Evolutionary conservation across 305 asterid genomes (phyloP).

Genomic region (Fraxinus baroniana): DNA sequence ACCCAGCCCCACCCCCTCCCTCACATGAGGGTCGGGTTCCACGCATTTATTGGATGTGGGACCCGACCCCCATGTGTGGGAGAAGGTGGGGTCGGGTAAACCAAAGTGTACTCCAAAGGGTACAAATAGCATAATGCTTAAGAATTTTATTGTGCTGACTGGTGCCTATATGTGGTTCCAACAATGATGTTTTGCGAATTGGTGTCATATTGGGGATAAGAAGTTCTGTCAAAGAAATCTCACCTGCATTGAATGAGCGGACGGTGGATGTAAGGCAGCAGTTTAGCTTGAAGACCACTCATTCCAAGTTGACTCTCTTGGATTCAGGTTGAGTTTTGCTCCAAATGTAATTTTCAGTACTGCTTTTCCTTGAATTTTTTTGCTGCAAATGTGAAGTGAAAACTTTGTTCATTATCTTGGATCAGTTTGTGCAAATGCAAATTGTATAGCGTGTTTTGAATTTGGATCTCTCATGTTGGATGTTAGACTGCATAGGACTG

Average conservation of each 20-base stretch:
- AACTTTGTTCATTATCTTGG: neutral
- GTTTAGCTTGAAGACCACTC: neutral
- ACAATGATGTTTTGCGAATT: neutral
- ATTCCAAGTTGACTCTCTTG: neutral
- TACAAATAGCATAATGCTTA: too few relatives aligned
- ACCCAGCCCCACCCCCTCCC: too few relatives aligned
- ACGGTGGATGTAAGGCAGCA: neutral
- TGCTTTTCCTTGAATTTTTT: neutral
- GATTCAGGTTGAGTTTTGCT: neutral
- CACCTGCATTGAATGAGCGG: neutral
- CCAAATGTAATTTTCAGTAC: neutral
- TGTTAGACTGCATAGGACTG: neutral
- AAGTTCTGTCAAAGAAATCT: neutral
- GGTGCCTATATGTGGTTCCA: neutral
- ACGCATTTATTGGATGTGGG: too few relatives aligned
- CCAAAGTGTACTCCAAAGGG: too few relatives aligned
- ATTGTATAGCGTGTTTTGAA: neutral
- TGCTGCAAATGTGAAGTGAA: neutral
- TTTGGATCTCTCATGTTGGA: neutral
- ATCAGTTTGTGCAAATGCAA: neutral
- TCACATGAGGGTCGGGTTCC: too few relatives aligned
- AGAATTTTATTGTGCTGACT: neutral
- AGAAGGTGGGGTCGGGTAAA: too few relatives aligned
- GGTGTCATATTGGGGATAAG: neutral
- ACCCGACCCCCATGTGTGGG: too few relatives aligned